Evolutionary conservation across 805 yeast species (phyloP), one percentile per base, ranked within the genome.

Genomic region (Barnettozyma sucrosica): DNA sequence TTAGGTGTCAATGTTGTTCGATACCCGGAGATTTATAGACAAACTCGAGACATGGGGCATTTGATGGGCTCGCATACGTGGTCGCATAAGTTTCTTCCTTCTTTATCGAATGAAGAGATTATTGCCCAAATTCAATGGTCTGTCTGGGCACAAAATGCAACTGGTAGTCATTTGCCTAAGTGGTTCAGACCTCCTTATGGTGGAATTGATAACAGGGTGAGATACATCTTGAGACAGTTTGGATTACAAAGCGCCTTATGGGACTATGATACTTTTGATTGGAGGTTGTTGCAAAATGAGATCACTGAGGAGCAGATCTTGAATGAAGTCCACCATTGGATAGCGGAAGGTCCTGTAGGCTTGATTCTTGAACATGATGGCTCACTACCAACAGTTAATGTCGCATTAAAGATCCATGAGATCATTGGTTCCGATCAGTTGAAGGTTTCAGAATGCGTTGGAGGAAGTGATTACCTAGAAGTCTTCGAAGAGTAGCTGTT

Each of bases 151-250:
- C 87, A 90, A 89, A 90, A 92, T 68, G 97, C 97, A 1, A 89
- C 97, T 0, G 86, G 88, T 0, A 72, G 81, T 24, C 90, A 89
- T 58, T 62, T 86, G 9, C 99, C 99, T 7, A 84, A 83, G 59
- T 92, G 92, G 86, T 92, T 86, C 64, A 76, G 99, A 55, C 99
- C 99, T 0, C 99, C 99, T 1, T 92, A 88, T 62, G 99, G 98
- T 1, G 97, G 96, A 0, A 74, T 88, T 30, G 99, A 92, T 67
- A 83, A 89, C 62, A 70, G 98, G 46, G 85, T 92, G 1, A 70
- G 98, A 48, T 68, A 81, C 2, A 86, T 92, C 46, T 76, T 88
- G 14, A 71, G 90, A 45, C 86, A 83, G 65, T 85, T 92, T 64
- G 96, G 97, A 0, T 76, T 92, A 74, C 89, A 83, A 58, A 80